Conservation (phyloP, 768 basidiomycete genomes). For the Suillus americanus region DNA sequence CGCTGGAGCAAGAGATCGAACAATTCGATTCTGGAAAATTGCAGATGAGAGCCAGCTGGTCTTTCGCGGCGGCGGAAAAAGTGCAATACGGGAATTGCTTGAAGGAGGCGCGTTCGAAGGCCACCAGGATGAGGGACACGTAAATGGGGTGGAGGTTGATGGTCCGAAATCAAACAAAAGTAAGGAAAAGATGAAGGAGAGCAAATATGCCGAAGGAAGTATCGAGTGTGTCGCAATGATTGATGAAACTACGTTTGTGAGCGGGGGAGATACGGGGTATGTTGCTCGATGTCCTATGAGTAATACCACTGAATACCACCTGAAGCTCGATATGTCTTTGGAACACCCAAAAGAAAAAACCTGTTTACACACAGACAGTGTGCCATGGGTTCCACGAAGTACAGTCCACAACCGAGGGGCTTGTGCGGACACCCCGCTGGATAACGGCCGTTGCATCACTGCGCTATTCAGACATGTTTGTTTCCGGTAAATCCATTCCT, state of each 20-base stretch:
- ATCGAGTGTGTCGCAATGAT: constrained; percentile 93
- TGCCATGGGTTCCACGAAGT: constrained; percentile 85
- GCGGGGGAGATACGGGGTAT: constrained; percentile 95
- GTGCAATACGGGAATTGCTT: constrained; percentile 72
- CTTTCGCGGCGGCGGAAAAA: constrained; percentile 92
- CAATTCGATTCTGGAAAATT: constrained; percentile 94
- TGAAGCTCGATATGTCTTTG: constrained; percentile 83
- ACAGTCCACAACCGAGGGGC: constrained; percentile 70
- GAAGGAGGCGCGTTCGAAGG: constrained; percentile 75
- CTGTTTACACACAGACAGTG: constrained; percentile 80
- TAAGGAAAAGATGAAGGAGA: constrained; percentile 37
- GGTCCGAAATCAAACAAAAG: constrained; percentile 32
- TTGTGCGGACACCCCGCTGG: constrained; percentile 83
- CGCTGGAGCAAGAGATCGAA: constrained; percentile 89
- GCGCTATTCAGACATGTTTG: constrained; percentile 89
- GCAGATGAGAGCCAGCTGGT: constrained; percentile 94
- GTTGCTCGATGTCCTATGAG: constrained; percentile 28
- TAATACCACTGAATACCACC: constrained; percentile 1
- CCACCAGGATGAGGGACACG: constrained; percentile 48
- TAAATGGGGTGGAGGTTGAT: constrained; percentile 34
- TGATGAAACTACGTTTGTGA: constrained; percentile 90
- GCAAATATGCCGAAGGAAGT: constrained; percentile 81
- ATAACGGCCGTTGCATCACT: constrained; percentile 82
- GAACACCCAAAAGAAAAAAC: constrained; percentile 93
- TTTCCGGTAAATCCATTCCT: constrained; percentile 60